These are phyloP conservation scores for Purpureocillium lavendulum DNA, from an alignment of 2,329 filamentous ascomycete species.

Conservation along the genomic window DNA sequence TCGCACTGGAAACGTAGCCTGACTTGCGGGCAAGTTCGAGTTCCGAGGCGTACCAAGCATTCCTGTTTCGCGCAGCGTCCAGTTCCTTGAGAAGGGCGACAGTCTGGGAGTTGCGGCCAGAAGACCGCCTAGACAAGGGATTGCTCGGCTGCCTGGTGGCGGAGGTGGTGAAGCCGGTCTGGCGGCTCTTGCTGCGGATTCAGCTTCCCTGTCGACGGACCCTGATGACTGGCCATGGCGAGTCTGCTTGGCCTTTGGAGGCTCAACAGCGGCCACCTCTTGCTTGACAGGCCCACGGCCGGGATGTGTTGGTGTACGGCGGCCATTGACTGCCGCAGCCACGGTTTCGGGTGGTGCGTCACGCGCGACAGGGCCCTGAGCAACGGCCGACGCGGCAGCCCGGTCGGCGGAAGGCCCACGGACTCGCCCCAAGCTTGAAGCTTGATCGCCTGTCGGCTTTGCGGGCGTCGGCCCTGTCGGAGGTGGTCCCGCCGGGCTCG, in stretches of 20 bases:
- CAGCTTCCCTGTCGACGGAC: slow-evolving; percentile 61
- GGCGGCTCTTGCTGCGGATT: slow-evolving; percentile 39
- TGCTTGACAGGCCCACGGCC: slow-evolving; percentile 29
- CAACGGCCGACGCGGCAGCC: background rate
- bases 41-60: slow-evolving; percentile 96
- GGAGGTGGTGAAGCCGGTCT: slow-evolving; percentile 51
- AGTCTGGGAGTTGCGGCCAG: slow-evolving; percentile 55
- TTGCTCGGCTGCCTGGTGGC: slow-evolving; percentile 48
- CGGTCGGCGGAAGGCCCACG: slow-evolving; percentile 24
- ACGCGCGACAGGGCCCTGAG: slow-evolving; percentile 24
- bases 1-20: slow-evolving; percentile 69
- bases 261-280: slow-evolving; percentile 20
- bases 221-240: slow-evolving; percentile 44
- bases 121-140: slow-evolving; percentile 49
- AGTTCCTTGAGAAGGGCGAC: slow-evolving; percentile 79
- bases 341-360: slow-evolving; percentile 36
- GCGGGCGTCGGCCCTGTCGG: slow-evolving; percentile 44
- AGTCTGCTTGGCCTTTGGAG: slow-evolving; percentile 23
- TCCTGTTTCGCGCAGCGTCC: slow-evolving; percentile 73
- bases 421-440: slow-evolving; percentile 41
- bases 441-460: slow-evolving; percentile 34
- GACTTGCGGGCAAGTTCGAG: slow-evolving; percentile 84
- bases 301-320: slow-evolving; percentile 53
- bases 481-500: slow-evolving; percentile 40
- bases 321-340: slow-evolving; percentile 47